Base-by-base conservation (phyloP, 2,329 filamentous ascomycete species). In the Truncatella angustata region DNA sequence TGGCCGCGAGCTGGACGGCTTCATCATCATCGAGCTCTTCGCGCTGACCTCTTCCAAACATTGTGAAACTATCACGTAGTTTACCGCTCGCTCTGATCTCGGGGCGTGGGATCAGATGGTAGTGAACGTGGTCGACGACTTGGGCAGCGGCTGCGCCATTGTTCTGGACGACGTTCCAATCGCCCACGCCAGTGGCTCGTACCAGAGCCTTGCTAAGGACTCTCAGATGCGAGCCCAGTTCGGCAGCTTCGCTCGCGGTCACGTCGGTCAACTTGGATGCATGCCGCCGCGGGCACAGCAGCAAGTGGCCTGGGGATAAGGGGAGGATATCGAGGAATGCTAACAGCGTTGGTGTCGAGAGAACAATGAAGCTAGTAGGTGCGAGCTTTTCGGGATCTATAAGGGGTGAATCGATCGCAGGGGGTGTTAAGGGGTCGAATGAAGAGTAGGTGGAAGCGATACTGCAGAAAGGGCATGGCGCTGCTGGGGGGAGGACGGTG, bases 91-190 rank as follows among this genome's bases (percentile, higher is more conserved):
- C 80, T 58, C 74, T 75, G 53, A 80, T 81, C 71, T 88, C 84
- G 0, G 92, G 91, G 34, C 93, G 76, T 0, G 93, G 93, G 30
- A 99, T 95, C 49, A 97, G 81, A 63, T 99, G 94, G 68, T 95
- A 97, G 70, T 99, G 93, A 45, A 95, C 87, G 69, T 97, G 93
- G 20, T 88, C 88, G 2, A 97, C 91, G 14, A 96, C 91, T 73
- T 97, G 93, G 2, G 91, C 91, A 2, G 93, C 93, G 28, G 91
- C 84, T 3, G 86, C 86, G 14, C 93, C 91, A 62, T 97, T 97
- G 68, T 97, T 97, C 74, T 97, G 93, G 51, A 97, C 90, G 26
- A 97, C 85, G 70, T 99, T 99, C 88, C 93, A 97, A 72, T 97
- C 92, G 47, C 77, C 78, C 1, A 90, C 82, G 9, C 86, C 87